Conservation (phyloP, 305 asterid species). For the Solanum hybrid region DNA sequence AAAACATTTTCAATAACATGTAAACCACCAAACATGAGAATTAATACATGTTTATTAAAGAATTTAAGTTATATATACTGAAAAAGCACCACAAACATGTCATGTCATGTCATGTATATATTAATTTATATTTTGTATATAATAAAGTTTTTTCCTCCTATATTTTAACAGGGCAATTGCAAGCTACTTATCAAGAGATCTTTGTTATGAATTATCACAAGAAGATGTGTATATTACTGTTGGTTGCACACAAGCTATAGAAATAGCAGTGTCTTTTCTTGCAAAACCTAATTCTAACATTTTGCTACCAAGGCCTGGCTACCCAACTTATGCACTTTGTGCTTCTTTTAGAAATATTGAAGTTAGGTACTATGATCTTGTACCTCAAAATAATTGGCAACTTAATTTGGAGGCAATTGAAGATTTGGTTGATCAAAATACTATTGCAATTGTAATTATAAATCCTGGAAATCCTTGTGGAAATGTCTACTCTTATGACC, state of each 20-base stretch:
- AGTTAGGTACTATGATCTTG: slow-evolving; percentile 53
- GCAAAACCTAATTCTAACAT: slow-evolving; percentile 19
- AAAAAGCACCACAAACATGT: too few relatives aligned
- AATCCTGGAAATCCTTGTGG: slow-evolving; percentile 45
- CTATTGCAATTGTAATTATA: slow-evolving; percentile 26
- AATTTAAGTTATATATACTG: too few relatives aligned
- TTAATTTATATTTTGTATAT: neutral
- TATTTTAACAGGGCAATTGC: slow-evolving; percentile 15
- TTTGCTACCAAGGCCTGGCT: slow-evolving; percentile 59
- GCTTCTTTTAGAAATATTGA: slow-evolving; percentile 48
- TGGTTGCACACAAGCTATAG: slow-evolving; percentile 9
- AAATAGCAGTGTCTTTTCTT: neutral
- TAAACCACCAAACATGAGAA: too few relatives aligned
- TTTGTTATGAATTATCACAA: slow-evolving; percentile 26
- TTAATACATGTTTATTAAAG: too few relatives aligned
- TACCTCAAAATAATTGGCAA: slow-evolving; percentile 53
- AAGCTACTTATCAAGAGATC: slow-evolving; percentile 22
- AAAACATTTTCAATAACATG: too few relatives aligned
- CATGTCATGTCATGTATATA: neutral
- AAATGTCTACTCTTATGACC: slow-evolving; percentile 21
- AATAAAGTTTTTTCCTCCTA: fast-evolving
- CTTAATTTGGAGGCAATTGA: slow-evolving; percentile 50
- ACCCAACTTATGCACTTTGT: slow-evolving; percentile 56
- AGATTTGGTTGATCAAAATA: slow-evolving; percentile 31
- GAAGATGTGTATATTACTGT: slow-evolving; percentile 22